These are phyloP conservation scores for Volvox reticuliferus DNA, from an alignment of 139 green algal species.

Conservation along the genomic window DNA sequence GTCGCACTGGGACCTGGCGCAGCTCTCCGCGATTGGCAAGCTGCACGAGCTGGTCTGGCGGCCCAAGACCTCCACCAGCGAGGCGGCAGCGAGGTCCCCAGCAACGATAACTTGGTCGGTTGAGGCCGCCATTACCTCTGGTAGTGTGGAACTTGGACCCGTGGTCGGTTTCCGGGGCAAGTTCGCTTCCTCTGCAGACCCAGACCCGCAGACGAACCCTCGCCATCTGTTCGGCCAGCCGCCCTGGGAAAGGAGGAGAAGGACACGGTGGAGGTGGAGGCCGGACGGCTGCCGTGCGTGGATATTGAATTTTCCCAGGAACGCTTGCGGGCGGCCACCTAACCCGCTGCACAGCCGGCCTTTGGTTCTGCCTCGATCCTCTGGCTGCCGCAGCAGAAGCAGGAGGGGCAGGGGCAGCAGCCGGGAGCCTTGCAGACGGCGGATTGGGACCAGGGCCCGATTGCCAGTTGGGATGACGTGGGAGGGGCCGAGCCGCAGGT, in stretches of 20 bases:
- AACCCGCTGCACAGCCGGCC: background rate
- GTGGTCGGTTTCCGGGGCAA: too few relatives aligned
- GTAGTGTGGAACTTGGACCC: too few relatives aligned
- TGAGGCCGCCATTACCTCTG: too few relatives aligned
- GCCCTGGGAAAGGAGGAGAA: background rate
- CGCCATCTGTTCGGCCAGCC: background rate
- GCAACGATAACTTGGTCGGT: background rate
- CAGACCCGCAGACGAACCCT: background rate
- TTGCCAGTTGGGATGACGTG: background rate
- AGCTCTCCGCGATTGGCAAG: slow-evolving; percentile 19
- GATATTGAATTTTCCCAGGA: too few relatives aligned
- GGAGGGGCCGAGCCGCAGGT: background rate
- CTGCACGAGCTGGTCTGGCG: background rate
- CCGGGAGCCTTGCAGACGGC: background rate
- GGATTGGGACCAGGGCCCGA: background rate
- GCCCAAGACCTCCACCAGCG: background rate
- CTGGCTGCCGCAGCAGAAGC: background rate
- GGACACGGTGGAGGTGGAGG: background rate
- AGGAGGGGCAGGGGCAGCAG: background rate
- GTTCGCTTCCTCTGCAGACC: too few relatives aligned
- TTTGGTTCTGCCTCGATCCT: too few relatives aligned
- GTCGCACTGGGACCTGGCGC: slow-evolving; percentile 16
- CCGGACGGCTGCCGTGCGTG: too few relatives aligned
- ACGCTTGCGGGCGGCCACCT: too few relatives aligned
- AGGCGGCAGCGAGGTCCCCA: background rate